Evolutionary conservation across 257 asterid genomes (phyloP).

Genomic region (Solanum bulbocastanum): DNA sequence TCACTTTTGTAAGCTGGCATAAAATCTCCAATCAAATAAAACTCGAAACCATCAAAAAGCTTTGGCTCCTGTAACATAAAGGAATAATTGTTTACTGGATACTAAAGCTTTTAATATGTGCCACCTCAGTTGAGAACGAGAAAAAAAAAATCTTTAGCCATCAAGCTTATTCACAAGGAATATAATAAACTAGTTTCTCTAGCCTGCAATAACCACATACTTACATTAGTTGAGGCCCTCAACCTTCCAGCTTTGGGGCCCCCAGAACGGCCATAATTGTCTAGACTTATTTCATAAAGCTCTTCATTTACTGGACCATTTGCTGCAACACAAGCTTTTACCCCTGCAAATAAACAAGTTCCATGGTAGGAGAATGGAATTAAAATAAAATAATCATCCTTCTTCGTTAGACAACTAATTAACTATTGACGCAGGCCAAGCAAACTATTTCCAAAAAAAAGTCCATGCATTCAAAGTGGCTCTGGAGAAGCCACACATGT

Average conservation of each 20-base stretch:
- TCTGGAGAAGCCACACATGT: not conserved
- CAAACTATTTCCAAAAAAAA: not conserved
- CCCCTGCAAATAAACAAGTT: constrained; percentile 42
- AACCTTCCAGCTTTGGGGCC: constrained; percentile 84
- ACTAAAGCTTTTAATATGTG: not conserved
- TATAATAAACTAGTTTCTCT: not conserved
- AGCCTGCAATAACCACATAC: not conserved
- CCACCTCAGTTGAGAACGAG: not conserved
- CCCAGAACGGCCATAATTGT: constrained; percentile 65
- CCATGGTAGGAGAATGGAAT: not conserved
- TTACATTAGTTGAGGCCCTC: constrained; percentile 45
- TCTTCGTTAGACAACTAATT: not conserved
- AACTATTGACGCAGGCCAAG: not conserved
- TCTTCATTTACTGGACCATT: constrained; percentile 49
- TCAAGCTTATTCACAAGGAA: not conserved
- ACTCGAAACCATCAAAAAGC: constrained; percentile 52
- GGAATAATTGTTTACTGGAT: not conserved
- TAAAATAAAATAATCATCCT: not conserved
- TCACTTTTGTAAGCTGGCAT: constrained; percentile 47
- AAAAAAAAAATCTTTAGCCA: not conserved
- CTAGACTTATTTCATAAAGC: constrained; percentile 60
- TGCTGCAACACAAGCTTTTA: constrained; percentile 62
- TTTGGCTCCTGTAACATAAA: constrained; percentile 51
- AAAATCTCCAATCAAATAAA: constrained; percentile 55
- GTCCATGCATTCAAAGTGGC: not conserved